Evolutionary conservation across 2,329 filamentous ascomycete species (phyloP).

Genomic region (Emericellopsis cladophorae): DNA sequence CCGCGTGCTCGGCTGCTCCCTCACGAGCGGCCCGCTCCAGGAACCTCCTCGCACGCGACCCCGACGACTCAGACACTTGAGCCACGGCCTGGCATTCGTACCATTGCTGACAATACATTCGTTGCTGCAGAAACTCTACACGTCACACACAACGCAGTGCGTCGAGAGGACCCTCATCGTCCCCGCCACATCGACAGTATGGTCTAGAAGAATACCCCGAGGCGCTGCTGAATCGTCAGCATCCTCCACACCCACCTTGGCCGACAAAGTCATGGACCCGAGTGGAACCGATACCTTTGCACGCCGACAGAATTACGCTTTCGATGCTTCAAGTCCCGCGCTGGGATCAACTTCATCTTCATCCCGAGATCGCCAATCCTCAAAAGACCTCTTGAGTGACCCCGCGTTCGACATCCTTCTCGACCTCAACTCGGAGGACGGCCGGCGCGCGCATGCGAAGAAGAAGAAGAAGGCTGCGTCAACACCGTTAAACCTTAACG

Average conservation of each 20-base stretch:
- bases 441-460: constrained; percentile 39
- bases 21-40: too few relatives aligned
- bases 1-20: too few relatives aligned
- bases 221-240: not conserved
- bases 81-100: not conserved
- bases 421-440: constrained; percentile 44
- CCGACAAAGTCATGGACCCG: constrained; percentile 13
- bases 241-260: not conserved
- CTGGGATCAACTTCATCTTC: constrained; percentile 6
- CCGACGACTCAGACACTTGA: not conserved
- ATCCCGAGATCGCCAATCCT: constrained; percentile 9
- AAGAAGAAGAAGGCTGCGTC: constrained; percentile 42
- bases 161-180: not conserved
- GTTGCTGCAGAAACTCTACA: too few relatives aligned
- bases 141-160: too few relatives aligned
- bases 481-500: constrained; percentile 9
- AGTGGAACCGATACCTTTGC: constrained; percentile 16
- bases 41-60: not conserved
- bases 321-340: constrained; percentile 7
- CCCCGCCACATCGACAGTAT: not conserved
- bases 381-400: constrained; percentile 28
- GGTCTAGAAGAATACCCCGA: not conserved
- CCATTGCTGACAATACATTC: not conserved
- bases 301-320: constrained; percentile 9
- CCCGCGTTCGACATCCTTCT: constrained; percentile 32